Conservation (phyloP, 345 rosid species). For the Chamaenerion angustifolium region DNA sequence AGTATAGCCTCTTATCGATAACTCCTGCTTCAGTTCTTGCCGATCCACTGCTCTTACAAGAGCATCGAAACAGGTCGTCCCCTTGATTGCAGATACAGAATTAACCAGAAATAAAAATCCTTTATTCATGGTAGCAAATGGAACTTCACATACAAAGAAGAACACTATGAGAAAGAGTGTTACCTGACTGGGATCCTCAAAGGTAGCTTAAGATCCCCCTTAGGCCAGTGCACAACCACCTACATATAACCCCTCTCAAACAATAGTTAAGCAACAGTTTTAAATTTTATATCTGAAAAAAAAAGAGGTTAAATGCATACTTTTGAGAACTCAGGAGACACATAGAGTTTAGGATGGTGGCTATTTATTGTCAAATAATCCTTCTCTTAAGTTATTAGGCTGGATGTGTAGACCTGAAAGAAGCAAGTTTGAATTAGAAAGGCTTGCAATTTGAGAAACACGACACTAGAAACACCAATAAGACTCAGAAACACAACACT, state of each 20-base stretch:
- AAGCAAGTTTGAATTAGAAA: constrained; percentile 7
- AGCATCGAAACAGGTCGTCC: too few species aligned
- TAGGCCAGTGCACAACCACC: constrained; percentile 82
- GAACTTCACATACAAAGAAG: too few species aligned
- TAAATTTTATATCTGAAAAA: background rate
- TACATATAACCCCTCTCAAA: constrained; percentile 10
- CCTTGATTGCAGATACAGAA: too few species aligned
- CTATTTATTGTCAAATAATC: constrained; percentile 61
- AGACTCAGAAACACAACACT: background rate
- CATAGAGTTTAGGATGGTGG: constrained; percentile 65
- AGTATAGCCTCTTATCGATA: too few species aligned
- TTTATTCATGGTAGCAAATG: too few species aligned
- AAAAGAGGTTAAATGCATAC: constrained; percentile 23
- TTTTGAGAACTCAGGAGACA: constrained; percentile 76
- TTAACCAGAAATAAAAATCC: too few species aligned
- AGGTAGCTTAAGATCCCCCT: constrained; percentile 58
- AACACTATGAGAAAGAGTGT: background rate
- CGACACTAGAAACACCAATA: too few species aligned
- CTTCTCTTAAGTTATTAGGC: constrained; percentile 59
- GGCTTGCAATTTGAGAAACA: background rate
- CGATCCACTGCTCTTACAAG: too few species aligned
- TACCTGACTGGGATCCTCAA: constrained; percentile 77
- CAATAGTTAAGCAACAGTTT: too few species aligned
- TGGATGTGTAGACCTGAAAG: constrained; percentile 56
- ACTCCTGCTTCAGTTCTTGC: too few species aligned